Evolutionary conservation across 2,329 filamentous ascomycete species (phyloP).

Genomic region (Endocalyx cinctus): DNA sequence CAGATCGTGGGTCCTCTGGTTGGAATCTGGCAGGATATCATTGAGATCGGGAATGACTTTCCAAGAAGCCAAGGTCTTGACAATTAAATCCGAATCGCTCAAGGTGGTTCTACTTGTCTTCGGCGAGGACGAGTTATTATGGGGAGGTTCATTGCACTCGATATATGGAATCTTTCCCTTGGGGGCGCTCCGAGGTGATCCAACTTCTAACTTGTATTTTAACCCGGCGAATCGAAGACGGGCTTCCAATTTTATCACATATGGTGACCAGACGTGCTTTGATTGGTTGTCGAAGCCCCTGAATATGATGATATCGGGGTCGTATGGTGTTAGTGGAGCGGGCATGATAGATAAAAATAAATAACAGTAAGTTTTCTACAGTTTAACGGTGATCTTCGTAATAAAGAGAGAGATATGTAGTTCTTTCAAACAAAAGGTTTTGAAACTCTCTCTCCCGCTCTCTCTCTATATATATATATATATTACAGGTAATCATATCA

Average conservation of each 20-base stretch:
- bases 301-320: slow-evolving; percentile 36
- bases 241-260: slow-evolving; percentile 58
- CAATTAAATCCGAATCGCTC: slow-evolving; percentile 53
- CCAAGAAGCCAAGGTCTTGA: slow-evolving; percentile 35
- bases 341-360: too few species aligned
- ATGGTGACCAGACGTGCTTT: slow-evolving; percentile 54
- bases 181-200: slow-evolving; percentile 42
- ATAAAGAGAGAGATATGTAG: too few species aligned
- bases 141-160: slow-evolving; percentile 20
- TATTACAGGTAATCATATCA: too few species aligned
- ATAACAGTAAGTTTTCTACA: too few species aligned
- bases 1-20: slow-evolving; percentile 42
- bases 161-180: slow-evolving; percentile 59
- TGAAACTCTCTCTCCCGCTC: too few species aligned
- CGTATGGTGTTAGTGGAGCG: slow-evolving; percentile 1
- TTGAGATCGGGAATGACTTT: slow-evolving; percentile 46
- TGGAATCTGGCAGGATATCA: slow-evolving; percentile 29
- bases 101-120: slow-evolving; percentile 27
- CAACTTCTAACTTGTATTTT: slow-evolving; percentile 39
- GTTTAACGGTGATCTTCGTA: too few species aligned
- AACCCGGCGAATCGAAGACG: slow-evolving; percentile 51
- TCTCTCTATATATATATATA: too few species aligned
- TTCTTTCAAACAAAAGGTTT: too few species aligned
- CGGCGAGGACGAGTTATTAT: too few species aligned
- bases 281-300: slow-evolving; percentile 41